phyloP scores from a whole-genome alignment of 306 rosid species.

The Hippophae tibetana region DNA sequence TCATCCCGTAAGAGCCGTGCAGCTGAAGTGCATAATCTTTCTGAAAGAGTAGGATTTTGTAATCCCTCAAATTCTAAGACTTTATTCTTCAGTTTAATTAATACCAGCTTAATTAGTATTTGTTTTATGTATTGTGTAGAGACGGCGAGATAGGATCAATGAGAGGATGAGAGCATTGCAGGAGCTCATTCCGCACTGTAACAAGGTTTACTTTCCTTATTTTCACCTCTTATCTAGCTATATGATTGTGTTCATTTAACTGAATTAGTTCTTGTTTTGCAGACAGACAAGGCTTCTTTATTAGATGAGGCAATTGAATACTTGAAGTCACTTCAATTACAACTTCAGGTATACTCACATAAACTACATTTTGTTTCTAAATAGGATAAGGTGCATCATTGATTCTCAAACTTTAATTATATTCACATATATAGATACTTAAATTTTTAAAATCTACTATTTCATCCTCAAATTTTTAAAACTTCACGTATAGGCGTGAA shows the following conservation, averaged over 20 bases:
- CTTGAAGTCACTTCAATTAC: constrained; percentile 81
- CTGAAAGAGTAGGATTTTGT: constrained; percentile 63
- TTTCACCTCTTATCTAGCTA: too few species aligned
- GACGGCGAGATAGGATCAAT: constrained; percentile 84
- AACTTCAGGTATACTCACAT: constrained; percentile 55
- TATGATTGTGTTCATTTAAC: not conserved
- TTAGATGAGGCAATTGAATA: constrained; percentile 86
- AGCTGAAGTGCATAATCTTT: constrained; percentile 81
- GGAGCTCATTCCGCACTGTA: constrained; percentile 83
- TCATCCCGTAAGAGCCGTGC: constrained; percentile 57
- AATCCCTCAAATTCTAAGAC: not conserved
- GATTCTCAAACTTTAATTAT: too few species aligned
- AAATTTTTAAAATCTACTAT: too few species aligned
- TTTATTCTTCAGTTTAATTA: constrained; percentile 1
- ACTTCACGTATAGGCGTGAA: too few species aligned
- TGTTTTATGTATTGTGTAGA: constrained; percentile 30
- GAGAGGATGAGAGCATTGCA: constrained; percentile 84
- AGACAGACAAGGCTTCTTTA: constrained; percentile 92
- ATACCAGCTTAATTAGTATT: not conserved
- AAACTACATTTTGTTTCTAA: too few species aligned
- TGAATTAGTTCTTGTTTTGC: constrained; percentile 21
- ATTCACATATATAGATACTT: too few species aligned
- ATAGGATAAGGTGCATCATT: too few species aligned
- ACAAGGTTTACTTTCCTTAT: constrained; percentile 43
- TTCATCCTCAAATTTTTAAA: too few species aligned